A percentile compares a stretch with the other conserved stretches of the same genome.
Conservation (phyloP, 768 basidiomycete species). For the Auricularia cornea region DNA sequence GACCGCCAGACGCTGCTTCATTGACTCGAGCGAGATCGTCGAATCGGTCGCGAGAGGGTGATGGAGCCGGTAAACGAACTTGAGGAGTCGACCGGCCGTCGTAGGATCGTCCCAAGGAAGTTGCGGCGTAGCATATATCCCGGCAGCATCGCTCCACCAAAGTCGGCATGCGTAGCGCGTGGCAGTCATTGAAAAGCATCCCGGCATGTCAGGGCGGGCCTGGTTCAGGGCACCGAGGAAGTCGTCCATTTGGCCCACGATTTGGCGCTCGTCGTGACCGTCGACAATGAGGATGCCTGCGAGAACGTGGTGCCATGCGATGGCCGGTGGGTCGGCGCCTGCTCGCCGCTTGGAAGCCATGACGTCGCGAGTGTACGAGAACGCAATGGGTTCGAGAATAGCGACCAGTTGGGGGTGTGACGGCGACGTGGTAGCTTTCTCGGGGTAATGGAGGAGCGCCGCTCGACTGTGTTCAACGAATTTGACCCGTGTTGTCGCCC, state of each 20-base stretch:
- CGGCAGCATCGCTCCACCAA: neutral
- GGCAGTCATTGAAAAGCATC: neutral
- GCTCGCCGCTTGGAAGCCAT: no score
- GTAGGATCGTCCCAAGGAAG: neutral
- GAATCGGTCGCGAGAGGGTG: neutral
- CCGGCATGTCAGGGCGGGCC: neutral
- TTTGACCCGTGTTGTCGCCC: no score
- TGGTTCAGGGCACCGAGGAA: neutral
- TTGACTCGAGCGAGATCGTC: neutral
- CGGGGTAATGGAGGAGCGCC: neutral
- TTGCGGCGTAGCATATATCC: neutral
- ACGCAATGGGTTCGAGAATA: neutral
- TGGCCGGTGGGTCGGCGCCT: neutral
- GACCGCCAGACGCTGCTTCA: neutral
- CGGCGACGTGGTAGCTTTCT: neutral
- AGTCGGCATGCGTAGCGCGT: neutral
- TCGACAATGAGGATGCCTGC: neutral
- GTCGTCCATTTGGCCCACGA: neutral
- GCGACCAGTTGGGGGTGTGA: neutral
- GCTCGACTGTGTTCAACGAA: neutral
- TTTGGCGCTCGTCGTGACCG: neutral
- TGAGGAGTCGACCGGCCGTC: neutral
- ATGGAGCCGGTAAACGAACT: neutral
- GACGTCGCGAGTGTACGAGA: neutral
- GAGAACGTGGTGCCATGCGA: neutral